phyloP scores from a whole-genome alignment of 768 basidiomycete species.

The Boletus vinaceobasis region DNA sequence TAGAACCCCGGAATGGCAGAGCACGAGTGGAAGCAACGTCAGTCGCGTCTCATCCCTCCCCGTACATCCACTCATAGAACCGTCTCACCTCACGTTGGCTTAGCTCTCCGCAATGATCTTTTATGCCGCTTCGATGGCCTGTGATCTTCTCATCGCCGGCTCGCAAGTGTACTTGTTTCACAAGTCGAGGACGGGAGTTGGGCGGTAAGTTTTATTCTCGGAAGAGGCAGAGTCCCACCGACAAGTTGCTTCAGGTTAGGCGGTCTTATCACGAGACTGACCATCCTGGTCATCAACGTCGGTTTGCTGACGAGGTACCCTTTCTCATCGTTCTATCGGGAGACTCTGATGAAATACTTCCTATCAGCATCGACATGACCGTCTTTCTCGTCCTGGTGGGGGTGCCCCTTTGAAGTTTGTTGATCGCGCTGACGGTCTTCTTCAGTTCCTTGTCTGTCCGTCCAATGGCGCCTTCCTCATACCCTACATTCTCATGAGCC shows the following conservation, averaged over 20 bases:
- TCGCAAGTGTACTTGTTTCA: slow-evolving; percentile 34
- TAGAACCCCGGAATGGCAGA: slow-evolving; percentile 32
- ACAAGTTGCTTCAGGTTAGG: slow-evolving; percentile 23
- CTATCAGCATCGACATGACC: slow-evolving; percentile 28
- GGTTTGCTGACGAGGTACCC: slow-evolving; percentile 35
- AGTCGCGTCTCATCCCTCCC: not conserved
- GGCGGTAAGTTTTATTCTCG: slow-evolving; percentile 19
- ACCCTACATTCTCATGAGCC: slow-evolving; percentile 38
- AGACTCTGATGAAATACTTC: not conserved
- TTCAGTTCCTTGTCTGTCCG: slow-evolving; percentile 35
- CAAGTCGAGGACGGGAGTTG: slow-evolving; percentile 28
- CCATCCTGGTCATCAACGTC: slow-evolving; percentile 34
- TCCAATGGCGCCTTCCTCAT: slow-evolving; percentile 35
- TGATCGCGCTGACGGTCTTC: not conserved
- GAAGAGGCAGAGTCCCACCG: not conserved
- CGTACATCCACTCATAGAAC: not conserved
- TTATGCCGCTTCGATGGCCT: slow-evolving; percentile 32
- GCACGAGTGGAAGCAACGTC: slow-evolving; percentile 31
- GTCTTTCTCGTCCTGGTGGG: slow-evolving; percentile 26
- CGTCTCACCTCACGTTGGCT: not conserved
- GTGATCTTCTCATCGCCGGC: slow-evolving; percentile 33
- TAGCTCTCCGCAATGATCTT: slow-evolving; percentile 33
- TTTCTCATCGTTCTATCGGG: not conserved
- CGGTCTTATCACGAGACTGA: slow-evolving; percentile 32
- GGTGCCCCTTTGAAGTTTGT: not conserved